phyloP scores from a whole-genome alignment of 768 basidiomycete species.

The Boletus vinaceobasis region DNA sequence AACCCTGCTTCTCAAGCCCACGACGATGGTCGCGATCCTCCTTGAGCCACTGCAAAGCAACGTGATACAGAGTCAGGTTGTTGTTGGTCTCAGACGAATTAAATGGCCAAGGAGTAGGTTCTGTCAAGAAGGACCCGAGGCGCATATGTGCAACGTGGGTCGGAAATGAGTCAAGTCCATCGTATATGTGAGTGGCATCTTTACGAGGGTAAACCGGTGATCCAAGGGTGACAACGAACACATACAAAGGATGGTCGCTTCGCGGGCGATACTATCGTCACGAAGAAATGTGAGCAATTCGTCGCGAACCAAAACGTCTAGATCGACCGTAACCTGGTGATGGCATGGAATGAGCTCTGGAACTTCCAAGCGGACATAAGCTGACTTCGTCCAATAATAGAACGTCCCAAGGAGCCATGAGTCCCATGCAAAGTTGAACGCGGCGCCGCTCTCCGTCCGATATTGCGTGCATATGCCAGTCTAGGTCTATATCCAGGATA shows the following conservation, averaged over 20 bases:
- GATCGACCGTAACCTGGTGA: constrained; percentile 86
- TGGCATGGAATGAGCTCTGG: neutral
- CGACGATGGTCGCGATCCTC: constrained; percentile 72
- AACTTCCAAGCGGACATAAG: constrained; percentile 1
- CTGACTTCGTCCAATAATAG: constrained; percentile 88
- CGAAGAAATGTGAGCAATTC: constrained; percentile 88
- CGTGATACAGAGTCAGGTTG: constrained; percentile 48
- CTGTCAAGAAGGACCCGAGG: constrained; percentile 67
- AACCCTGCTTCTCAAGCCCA: constrained; percentile 53
- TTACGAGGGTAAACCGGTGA: constrained; percentile 5
- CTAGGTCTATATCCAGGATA: constrained; percentile 91
- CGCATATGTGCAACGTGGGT: constrained; percentile 93
- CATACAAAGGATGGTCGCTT: constrained; percentile 86
- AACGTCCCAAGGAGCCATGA: constrained; percentile 94
- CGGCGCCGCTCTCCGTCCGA: constrained; percentile 93
- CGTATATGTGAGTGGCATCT: constrained; percentile 98
- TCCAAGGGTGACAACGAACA: constrained; percentile 4
- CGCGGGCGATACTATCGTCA: constrained; percentile 71
- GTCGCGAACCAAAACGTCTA: constrained; percentile 92
- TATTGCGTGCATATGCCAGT: constrained; percentile 95
- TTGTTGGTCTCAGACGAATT: constrained; percentile 24
- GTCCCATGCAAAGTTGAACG: constrained; percentile 92
- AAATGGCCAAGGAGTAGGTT: constrained; percentile 72
- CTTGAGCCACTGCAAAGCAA: constrained; percentile 84
- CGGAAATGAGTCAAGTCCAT: constrained; percentile 87